Conservation (phyloP, 2,329 filamentous ascomycete genomes). For the Simplicillium aogashimaense region DNA sequence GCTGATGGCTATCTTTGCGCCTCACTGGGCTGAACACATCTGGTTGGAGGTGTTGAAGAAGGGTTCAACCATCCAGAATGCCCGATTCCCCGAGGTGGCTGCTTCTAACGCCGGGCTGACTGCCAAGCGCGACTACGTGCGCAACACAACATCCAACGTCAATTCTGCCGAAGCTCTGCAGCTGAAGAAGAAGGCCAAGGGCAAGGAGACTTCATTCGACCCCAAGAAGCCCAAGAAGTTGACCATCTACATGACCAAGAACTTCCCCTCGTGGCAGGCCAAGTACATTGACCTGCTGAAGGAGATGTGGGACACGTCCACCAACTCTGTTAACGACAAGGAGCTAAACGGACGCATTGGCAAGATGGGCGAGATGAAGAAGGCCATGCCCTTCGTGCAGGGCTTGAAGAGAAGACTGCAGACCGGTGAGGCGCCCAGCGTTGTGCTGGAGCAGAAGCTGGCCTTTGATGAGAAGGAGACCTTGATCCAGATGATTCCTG, state of each 20-base stretch:
- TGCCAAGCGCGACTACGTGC: conserved; percentile 75
- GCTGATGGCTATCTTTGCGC: conserved; percentile 73
- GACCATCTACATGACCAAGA: conserved; percentile 70
- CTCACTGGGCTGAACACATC: conserved; percentile 91
- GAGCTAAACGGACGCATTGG: conserved; percentile 66
- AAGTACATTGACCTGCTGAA: conserved; percentile 77
- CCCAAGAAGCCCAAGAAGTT: conserved; percentile 88
- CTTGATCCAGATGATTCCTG: conserved; percentile 67
- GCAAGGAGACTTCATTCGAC: conserved; percentile 77
- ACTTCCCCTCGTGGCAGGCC: conserved; percentile 84
- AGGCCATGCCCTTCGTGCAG: conserved; percentile 96
- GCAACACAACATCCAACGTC: conserved; percentile 66
- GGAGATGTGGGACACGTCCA: conserved; percentile 54
- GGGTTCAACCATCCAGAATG: conserved; percentile 66
- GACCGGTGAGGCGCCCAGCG: conserved; percentile 52
- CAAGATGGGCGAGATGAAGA: conserved; percentile 87
- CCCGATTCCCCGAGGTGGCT: conserved; percentile 61
- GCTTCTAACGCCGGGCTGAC: conserved; percentile 53
- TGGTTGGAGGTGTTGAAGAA: conserved; percentile 87
- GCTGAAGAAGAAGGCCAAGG: conserved; percentile 85
- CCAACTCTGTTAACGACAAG: conserved; percentile 66
- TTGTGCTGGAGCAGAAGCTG: conserved; percentile 75
- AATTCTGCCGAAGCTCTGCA: conserved; percentile 69
- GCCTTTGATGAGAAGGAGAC: conserved; percentile 76
- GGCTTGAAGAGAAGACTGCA: conserved; percentile 73